Conservation (phyloP, 371 early-diverging fungal genomes). For the Conidiobolus incongruus region DNA sequence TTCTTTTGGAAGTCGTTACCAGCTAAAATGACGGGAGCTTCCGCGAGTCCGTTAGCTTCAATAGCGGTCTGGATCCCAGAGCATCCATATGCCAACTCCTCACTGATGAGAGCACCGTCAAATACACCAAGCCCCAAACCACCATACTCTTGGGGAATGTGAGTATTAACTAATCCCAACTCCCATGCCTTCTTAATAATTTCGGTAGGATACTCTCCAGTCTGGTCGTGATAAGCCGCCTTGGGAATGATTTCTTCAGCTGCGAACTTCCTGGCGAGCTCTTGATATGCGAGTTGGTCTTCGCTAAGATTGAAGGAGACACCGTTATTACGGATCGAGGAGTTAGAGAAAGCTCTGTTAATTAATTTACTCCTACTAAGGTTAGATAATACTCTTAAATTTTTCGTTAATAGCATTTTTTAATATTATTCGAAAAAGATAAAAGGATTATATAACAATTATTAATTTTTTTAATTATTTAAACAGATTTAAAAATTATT, state of each 20-base stretch:
- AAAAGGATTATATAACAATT: no score
- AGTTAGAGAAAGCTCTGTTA: no score
- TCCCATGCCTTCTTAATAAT: slow-evolving; percentile 93
- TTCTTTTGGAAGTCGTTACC: slow-evolving; percentile 66
- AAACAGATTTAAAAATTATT: no score
- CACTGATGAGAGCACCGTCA: slow-evolving; percentile 74
- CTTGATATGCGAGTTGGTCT: slow-evolving; percentile 71
- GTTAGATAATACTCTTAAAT: no score
- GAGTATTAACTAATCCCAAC: slow-evolving; percentile 80
- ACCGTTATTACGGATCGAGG: slow-evolving; percentile 5
- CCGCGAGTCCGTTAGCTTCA: slow-evolving; percentile 85
- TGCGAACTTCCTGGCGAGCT: slow-evolving; percentile 82
- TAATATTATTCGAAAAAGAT: no score
- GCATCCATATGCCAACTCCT: slow-evolving; percentile 91
- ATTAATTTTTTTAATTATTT: no score
- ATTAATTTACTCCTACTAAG: no score
- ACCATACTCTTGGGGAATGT: slow-evolving; percentile 70
- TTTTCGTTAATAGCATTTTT: no score
- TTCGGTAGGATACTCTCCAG: slow-evolving; percentile 81
- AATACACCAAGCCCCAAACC: slow-evolving; percentile 82
- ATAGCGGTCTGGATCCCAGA: slow-evolving; percentile 93
- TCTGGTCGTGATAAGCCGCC: slow-evolving; percentile 81
- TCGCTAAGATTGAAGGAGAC: slow-evolving; percentile 43
- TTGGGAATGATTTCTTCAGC: slow-evolving; percentile 79
- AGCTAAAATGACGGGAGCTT: slow-evolving; percentile 80